phyloP scores from a whole-genome alignment of 1,284 basidiomycete genomes.

The Tilletia caries region DNA sequence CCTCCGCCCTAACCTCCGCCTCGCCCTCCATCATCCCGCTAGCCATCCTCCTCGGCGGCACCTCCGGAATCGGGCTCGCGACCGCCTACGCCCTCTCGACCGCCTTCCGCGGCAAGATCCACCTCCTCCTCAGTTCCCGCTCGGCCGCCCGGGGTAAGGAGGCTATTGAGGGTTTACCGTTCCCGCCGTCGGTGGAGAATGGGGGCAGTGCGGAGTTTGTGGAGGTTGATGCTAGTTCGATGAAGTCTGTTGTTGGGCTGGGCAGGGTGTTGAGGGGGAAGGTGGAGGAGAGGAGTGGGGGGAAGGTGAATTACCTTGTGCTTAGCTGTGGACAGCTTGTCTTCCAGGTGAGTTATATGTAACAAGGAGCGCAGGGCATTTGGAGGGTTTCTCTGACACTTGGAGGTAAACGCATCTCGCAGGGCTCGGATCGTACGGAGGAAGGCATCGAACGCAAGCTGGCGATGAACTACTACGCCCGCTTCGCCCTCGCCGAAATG shows the following conservation, averaged over 20 bases:
- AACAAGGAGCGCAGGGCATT: no score
- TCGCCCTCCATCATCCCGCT: not conserved
- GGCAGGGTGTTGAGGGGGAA: not conserved
- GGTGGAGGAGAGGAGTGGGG: not conserved
- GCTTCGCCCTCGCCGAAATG: slow-evolving; percentile 2
- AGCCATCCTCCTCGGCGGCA: slow-evolving; percentile 1
- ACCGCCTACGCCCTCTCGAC: slow-evolving; percentile 1
- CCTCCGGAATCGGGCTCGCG: not conserved
- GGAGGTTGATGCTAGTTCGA: not conserved
- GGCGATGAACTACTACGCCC: slow-evolving; percentile 3
- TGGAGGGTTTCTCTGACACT: no score
- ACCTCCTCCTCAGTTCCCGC: slow-evolving; percentile 2
- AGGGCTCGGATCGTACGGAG: slow-evolving; percentile 4
- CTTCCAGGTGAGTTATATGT: not conserved
- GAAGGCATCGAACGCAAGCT: slow-evolving; percentile 9
- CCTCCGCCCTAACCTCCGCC: not conserved
- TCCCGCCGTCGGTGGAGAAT: not conserved
- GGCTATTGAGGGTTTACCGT: not conserved
- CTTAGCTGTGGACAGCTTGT: slow-evolving; percentile 6
- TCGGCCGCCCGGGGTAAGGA: not conserved
- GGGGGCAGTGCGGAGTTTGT: slow-evolving; percentile 8
- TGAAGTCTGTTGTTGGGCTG: not conserved
- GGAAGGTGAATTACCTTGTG: slow-evolving; percentile 1
- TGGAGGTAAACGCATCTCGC: no score
- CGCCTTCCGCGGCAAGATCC: not conserved